These are phyloP conservation scores for Salix arbutifolia DNA, from an alignment of 345 rosid genomes.

Conservation along the genomic window DNA sequence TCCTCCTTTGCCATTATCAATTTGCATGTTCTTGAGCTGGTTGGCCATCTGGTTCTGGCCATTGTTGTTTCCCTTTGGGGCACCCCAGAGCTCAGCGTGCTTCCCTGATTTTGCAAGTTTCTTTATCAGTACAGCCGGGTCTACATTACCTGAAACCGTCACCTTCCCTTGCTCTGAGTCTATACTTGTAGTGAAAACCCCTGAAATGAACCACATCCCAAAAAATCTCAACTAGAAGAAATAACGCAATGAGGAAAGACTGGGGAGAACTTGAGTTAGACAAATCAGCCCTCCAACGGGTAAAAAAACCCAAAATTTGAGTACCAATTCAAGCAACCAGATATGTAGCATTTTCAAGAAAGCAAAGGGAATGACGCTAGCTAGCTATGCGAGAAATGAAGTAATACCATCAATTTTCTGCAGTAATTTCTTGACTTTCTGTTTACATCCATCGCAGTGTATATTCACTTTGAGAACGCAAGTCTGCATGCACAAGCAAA, in stretches of 20 bases:
- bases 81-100: conserved; percentile 86
- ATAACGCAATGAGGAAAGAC: not conserved
- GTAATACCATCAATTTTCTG: conserved; percentile 82
- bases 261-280: not conserved
- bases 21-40: conserved; percentile 73
- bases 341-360: not conserved
- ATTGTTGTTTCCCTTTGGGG: conserved; percentile 46
- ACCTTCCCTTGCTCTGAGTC: conserved; percentile 87
- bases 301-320: not conserved
- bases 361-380: not conserved
- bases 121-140: conserved; percentile 65
- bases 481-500: conserved; percentile 69
- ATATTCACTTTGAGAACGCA: conserved; percentile 91
- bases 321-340: not conserved
- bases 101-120: conserved; percentile 88
- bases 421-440: conserved; percentile 85
- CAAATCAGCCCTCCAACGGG: not conserved
- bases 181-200: conserved; percentile 68
- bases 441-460: conserved; percentile 92
- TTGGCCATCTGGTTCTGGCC: conserved; percentile 51
- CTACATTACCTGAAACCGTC: conserved; percentile 70
- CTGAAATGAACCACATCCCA: conserved; percentile 23
- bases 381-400: too few relatives aligned
- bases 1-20: conserved; percentile 57
- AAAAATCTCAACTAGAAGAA: conserved; percentile 5